Evolutionary conservation across 176 grass and related monocot genomes (phyloP), one percentile per base, ranked within the genome.

Genomic region (Elymus sibiricus): DNA sequence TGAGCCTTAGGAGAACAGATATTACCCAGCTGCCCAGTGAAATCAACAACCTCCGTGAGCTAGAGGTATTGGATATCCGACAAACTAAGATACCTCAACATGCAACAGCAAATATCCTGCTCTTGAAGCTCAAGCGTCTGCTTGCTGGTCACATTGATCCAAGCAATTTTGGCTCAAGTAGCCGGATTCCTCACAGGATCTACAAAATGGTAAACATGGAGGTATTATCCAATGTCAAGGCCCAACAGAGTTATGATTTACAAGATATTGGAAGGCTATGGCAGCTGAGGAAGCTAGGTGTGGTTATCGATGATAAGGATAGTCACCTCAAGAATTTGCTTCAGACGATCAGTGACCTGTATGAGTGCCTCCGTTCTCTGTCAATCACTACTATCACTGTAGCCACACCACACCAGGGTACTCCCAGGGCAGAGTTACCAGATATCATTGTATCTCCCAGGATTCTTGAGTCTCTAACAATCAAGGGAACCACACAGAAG

Each of bases 41-140:
- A 64, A 88, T 92, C 49, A 84, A 76, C 22, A 78, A 82, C 8
- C 90, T 92, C 14, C 47, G 39, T 4, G 53, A 68, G 1, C 46
- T 92, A 12, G 77, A 92, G 13, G 64, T 73, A 77, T 19, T 92
- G 37, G 86, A 85, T 62, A 84, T 91, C 64, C 51, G 90, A 1
- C 8, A 80, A 35, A 91, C 53, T 3, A 3, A 46, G 0, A 16
- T 91, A 7, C 9, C 14, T 34, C 21, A 0, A 1, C 4, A 2
- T 10, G 56, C 64, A 47, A 79, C 62, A 58, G 9, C 0, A 15
- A 1, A 47, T 27, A 1, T 88, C 7, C 5, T 25, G 0, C 85
- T 91, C 0, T 17, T 79, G 14, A 81, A 78, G 37, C 19, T 91
- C n/a, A 87, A 87, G 60, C 85, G 34, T 2, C 34, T 91, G 9